These are phyloP conservation scores for Achlya hypogyna DNA, from an alignment of 352 stramenopile genomes.

Conservation along the genomic window DNA sequence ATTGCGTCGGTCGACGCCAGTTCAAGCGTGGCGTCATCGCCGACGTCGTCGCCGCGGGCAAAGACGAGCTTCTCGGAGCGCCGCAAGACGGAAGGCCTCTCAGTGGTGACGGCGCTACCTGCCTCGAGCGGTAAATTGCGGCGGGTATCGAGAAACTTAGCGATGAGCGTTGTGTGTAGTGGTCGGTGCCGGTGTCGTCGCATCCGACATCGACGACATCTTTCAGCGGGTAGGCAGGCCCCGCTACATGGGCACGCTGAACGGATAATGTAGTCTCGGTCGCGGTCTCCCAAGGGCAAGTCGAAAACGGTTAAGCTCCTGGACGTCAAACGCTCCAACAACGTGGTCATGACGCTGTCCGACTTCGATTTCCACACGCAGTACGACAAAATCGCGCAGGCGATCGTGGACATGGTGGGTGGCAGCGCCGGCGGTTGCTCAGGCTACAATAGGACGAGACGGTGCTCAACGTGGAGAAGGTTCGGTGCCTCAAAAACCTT, in stretches of 20 bases:
- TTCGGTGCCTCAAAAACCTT: slow-evolving; percentile 63
- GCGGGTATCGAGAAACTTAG: background rate
- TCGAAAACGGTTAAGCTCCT: slow-evolving; percentile 69
- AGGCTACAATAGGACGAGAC: slow-evolving; percentile 29
- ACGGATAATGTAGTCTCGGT: slow-evolving; percentile 33
- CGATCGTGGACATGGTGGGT: slow-evolving; percentile 42
- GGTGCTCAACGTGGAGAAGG: slow-evolving; percentile 41
- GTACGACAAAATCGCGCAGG: slow-evolving; percentile 52
- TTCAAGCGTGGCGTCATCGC: background rate
- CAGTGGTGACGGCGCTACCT: slow-evolving; percentile 8
- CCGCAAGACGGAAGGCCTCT: slow-evolving; percentile 7
- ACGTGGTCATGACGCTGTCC: slow-evolving; percentile 55
- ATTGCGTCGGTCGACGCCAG: background rate
- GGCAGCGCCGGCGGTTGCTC: no score
- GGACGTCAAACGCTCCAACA: slow-evolving; percentile 72
- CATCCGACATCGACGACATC: slow-evolving; percentile 20
- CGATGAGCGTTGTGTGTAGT: background rate
- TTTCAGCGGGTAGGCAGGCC: slow-evolving; percentile 50
- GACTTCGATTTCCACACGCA: slow-evolving; percentile 71
- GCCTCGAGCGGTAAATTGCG: background rate
- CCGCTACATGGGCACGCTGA: background rate
- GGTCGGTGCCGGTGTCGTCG: slow-evolving; percentile 13
- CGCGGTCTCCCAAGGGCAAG: slow-evolving; percentile 57
- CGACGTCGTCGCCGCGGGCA: background rate
- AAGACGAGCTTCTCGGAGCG: slow-evolving; percentile 20